Conservation (phyloP, 306 rosid genomes). For the Quercus alba region DNA sequence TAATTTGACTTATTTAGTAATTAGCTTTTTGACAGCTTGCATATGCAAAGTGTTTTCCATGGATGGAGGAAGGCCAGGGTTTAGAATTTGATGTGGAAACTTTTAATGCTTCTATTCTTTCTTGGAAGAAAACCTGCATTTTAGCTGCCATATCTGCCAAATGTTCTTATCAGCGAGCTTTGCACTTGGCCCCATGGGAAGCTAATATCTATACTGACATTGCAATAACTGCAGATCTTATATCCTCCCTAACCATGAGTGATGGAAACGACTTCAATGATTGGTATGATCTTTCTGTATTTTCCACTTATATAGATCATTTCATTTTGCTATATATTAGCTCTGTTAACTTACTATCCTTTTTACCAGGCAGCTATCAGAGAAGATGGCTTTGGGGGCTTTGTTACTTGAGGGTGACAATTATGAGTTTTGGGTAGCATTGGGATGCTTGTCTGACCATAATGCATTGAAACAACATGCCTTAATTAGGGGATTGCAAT, state of each 20-base stretch:
- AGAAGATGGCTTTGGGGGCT: constrained; percentile 89
- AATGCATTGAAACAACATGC: constrained; percentile 83
- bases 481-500: constrained; percentile 74
- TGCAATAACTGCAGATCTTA: constrained; percentile 65
- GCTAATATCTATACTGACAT: constrained; percentile 78
- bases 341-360: constrained; percentile 25
- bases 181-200: constrained; percentile 90
- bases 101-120: constrained; percentile 60
- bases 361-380: constrained; percentile 62
- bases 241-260: constrained; percentile 33
- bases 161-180: constrained; percentile 80
- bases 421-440: constrained; percentile 83
- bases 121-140: constrained; percentile 67
- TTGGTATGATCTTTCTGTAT: constrained; percentile 50
- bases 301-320: constrained; percentile 13
- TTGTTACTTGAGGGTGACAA: constrained; percentile 86
- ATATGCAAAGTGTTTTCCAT: constrained; percentile 84
- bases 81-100: constrained; percentile 57
- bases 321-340: constrained; percentile 4
- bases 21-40: constrained; percentile 50
- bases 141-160: constrained; percentile 64
- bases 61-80: constrained; percentile 63
- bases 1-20: constrained; percentile 12
- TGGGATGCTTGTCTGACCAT: constrained; percentile 69
- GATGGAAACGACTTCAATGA: constrained; percentile 32